Percentiles rank a stretch among this genome's conserved stretches.
These are phyloP conservation scores for Colletotrichum filicis DNA, from an alignment of 2,329 filamentous ascomycete genomes.

Conservation along the genomic window DNA sequence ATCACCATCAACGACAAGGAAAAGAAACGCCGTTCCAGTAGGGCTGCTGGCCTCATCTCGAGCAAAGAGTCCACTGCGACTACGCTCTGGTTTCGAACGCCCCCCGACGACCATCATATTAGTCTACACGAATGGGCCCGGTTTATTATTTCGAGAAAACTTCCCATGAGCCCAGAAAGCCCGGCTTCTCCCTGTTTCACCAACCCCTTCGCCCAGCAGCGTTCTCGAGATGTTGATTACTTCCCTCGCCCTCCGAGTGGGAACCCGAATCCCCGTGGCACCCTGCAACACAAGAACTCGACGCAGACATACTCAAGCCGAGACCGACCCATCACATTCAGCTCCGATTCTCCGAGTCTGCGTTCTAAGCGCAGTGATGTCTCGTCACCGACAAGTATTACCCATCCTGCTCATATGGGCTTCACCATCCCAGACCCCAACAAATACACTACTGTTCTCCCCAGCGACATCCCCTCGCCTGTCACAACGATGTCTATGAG, in stretches of 20 bases:
- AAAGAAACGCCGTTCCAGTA: conserved; percentile 72
- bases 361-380: conserved; percentile 72
- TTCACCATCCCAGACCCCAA: conserved; percentile 55
- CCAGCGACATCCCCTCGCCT: conserved; percentile 65
- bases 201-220: conserved; percentile 55
- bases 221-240: conserved; percentile 53
- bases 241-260: conserved; percentile 57
- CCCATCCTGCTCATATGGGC: conserved; percentile 52
- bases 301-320: conserved; percentile 58
- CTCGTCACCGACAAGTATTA: conserved; percentile 66
- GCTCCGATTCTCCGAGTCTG: conserved; percentile 69
- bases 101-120: conserved; percentile 61
- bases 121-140: conserved; percentile 70
- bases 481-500: conserved; percentile 56
- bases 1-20: conserved; percentile 69
- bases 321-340: conserved; percentile 62
- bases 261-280: conserved; percentile 48
- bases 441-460: conserved; percentile 60
- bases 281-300: conserved; percentile 60
- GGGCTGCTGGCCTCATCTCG: conserved; percentile 66
- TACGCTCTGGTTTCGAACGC: conserved; percentile 67
- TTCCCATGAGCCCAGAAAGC: conserved; percentile 60
- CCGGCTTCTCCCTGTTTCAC: conserved; percentile 65
- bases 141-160: conserved; percentile 59
- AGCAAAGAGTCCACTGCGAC: conserved; percentile 61